Conservation (phyloP, 306 rosid species). For the Mimosa bimucronata region DNA sequence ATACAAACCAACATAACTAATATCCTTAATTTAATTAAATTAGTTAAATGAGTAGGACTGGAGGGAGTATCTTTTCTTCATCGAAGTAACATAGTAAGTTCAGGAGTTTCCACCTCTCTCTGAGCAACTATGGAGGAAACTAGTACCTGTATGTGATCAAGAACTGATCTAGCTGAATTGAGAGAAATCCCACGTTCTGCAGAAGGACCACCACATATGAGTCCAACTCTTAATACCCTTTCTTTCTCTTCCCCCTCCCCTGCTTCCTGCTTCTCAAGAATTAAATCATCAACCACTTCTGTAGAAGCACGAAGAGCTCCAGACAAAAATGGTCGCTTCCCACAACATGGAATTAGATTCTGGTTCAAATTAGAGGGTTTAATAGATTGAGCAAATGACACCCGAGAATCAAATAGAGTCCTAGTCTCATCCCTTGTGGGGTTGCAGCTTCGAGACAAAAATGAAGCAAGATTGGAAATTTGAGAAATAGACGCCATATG, state of each 20-base stretch:
- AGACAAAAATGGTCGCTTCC: neutral
- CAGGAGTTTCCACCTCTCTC: neutral
- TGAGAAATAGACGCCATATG: constrained; percentile 51
- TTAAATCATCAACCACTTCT: constrained; percentile 38
- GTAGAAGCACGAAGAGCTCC: constrained; percentile 43
- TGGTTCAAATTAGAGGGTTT: constrained; percentile 29
- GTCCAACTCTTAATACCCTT: constrained; percentile 67
- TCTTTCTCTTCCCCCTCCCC: constrained; percentile 35
- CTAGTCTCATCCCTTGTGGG: neutral
- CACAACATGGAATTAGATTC: constrained; percentile 12
- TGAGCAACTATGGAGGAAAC: neutral
- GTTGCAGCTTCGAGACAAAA: neutral
- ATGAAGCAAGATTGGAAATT: constrained; percentile 18
- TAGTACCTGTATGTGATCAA: constrained; percentile 82
- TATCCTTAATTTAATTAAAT: too few relatives aligned
- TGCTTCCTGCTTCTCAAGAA: constrained; percentile 32
- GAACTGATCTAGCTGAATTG: constrained; percentile 88
- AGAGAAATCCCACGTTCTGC: constrained; percentile 98
- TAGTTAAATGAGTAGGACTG: too few relatives aligned
- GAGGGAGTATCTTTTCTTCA: too few relatives aligned
- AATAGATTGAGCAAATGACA: neutral
- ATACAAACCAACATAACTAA: too few relatives aligned
- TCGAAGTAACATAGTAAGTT: neutral
- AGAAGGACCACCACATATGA: constrained; percentile 93
- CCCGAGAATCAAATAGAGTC: neutral